These are phyloP conservation scores for Boletus tylopilopsis DNA, from an alignment of 768 basidiomycete genomes.

Conservation along the genomic window DNA sequence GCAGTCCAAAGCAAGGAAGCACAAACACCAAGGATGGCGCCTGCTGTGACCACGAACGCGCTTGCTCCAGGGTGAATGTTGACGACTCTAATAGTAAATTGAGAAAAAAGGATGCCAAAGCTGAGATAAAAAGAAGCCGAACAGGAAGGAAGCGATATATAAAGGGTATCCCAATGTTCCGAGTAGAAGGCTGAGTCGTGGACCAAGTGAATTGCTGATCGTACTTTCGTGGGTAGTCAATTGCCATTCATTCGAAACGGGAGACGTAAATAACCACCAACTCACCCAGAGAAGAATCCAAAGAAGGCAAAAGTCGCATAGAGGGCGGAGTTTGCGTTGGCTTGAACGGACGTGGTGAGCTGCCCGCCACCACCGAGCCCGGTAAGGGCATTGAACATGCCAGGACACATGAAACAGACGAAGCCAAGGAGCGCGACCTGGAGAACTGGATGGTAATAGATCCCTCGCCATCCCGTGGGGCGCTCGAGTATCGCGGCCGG, in stretches of 20 bases:
- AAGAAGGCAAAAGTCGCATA: constrained; percentile 63
- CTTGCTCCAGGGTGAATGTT: constrained; percentile 35
- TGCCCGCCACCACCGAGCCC: constrained; percentile 81
- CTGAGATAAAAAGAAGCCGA: constrained; percentile 10
- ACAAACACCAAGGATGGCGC: constrained; percentile 46
- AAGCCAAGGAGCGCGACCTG: constrained; percentile 57
- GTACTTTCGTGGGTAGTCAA: constrained; percentile 40
- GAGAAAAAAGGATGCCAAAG: not conserved
- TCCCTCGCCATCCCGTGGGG: constrained; percentile 47
- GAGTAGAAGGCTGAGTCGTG: constrained; percentile 45
- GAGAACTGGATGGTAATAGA: constrained; percentile 49
- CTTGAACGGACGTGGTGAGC: constrained; percentile 55
- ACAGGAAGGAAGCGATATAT: constrained; percentile 47
- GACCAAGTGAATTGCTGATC: constrained; percentile 65
- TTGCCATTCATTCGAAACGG: not conserved
- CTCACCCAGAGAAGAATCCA: constrained; percentile 69
- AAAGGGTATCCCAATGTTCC: constrained; percentile 51
- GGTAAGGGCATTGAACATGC: constrained; percentile 75
- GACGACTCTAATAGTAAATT: constrained; percentile 39
- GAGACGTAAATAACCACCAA: not conserved
- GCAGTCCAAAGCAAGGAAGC: constrained; percentile 54
- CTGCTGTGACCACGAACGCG: constrained; percentile 45
- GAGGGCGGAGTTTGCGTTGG: constrained; percentile 65
- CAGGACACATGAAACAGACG: constrained; percentile 57
- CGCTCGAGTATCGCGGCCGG: constrained; percentile 37